Percentiles rank a stretch among this genome's conserved stretches.
Evolutionary conservation across 805 yeast species (phyloP).

Genomic region (Starmerella asiatica): DNA sequence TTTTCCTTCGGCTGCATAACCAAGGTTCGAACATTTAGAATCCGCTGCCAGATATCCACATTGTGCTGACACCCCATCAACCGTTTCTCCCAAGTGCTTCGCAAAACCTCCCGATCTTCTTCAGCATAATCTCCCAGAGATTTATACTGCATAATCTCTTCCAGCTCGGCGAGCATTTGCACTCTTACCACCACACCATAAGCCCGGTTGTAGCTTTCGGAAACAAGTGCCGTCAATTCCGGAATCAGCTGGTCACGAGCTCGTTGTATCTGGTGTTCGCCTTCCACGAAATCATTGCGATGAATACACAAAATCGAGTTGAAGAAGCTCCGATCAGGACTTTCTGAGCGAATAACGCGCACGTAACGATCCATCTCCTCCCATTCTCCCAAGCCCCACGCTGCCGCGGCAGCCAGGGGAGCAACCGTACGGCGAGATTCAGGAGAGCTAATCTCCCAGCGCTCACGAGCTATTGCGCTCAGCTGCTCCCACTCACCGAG

Average conservation of each 20-base stretch:
- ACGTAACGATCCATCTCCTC: slow-evolving; percentile 88
- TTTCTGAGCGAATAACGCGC: slow-evolving; percentile 74
- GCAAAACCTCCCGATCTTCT: slow-evolving; percentile 52
- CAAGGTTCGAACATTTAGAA: slow-evolving; percentile 81
- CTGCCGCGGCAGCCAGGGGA: slow-evolving; percentile 96
- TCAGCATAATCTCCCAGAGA: slow-evolving; percentile 72
- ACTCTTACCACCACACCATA: slow-evolving; percentile 93
- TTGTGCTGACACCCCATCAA: slow-evolving; percentile 87
- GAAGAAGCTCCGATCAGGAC: slow-evolving; percentile 91
- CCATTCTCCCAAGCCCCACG: slow-evolving; percentile 98
- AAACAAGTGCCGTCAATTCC: slow-evolving; percentile 84
- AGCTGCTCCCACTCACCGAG: slow-evolving; percentile 97
- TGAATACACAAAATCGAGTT: slow-evolving; percentile 80
- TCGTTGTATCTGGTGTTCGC: slow-evolving; percentile 58
- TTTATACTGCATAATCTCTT: slow-evolving; percentile 85
- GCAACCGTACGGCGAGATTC: slow-evolving; percentile 77
- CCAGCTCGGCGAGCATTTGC: slow-evolving; percentile 93
- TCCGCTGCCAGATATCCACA: slow-evolving; percentile 98
- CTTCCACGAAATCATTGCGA: slow-evolving; percentile 71
- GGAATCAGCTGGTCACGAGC: slow-evolving; percentile 87
- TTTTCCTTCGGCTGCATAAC: slow-evolving; percentile 93
- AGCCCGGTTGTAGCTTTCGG: slow-evolving; percentile 93
- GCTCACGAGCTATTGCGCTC: slow-evolving; percentile 68
- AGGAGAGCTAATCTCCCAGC: slow-evolving; percentile 64
- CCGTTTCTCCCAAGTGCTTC: slow-evolving; percentile 89